Percentiles rank a stretch among this genome's conserved stretches.
These are phyloP conservation scores for Kurtzmaniella quercitrusa DNA, from an alignment of 1,139 yeast species.

Conservation along the genomic window DNA sequence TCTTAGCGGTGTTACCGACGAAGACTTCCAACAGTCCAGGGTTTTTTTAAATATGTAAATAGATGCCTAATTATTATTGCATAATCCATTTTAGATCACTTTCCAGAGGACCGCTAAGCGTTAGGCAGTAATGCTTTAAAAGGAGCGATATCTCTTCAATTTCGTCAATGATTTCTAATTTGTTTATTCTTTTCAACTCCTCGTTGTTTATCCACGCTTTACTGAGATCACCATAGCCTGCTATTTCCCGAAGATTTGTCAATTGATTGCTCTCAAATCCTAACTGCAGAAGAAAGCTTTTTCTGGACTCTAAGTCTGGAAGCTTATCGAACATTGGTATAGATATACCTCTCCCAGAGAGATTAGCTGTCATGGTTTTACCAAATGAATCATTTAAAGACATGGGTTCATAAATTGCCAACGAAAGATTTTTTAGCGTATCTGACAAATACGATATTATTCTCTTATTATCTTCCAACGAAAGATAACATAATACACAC, in stretches of 20 bases:
- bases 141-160: slow-evolving; percentile 77
- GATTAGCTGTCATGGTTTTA: slow-evolving; percentile 70
- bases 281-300: slow-evolving; percentile 27
- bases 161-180: slow-evolving; percentile 81
- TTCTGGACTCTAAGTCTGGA: slow-evolving; percentile 41
- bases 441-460: slow-evolving; percentile 43
- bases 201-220: slow-evolving; percentile 41
- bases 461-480: slow-evolving; percentile 50
- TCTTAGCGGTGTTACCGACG: slow-evolving; percentile 58
- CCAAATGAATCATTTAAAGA: slow-evolving; percentile 76
- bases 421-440: slow-evolving; percentile 12
- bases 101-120: slow-evolving; percentile 15
- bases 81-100: slow-evolving; percentile 4
- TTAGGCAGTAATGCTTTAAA: slow-evolving; percentile 71
- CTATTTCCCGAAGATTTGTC: slow-evolving; percentile 57
- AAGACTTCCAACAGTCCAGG: slow-evolving; percentile 28
- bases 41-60: slow-evolving; percentile 15
- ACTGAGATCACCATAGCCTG: slow-evolving; percentile 28
- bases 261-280: slow-evolving; percentile 25
- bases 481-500: slow-evolving; percentile 83
- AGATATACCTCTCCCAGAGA: slow-evolving; percentile 66
- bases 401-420: slow-evolving; percentile 77
- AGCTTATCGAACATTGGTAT: slow-evolving; percentile 49
- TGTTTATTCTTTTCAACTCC: slow-evolving; percentile 53
- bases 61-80: too few relatives aligned